A percentile compares a stretch with the other conserved stretches of the same genome.
phyloP scores from a whole-genome alignment of 495 filamentous ascomycete genomes.

The Oidiodendron maius region DNA sequence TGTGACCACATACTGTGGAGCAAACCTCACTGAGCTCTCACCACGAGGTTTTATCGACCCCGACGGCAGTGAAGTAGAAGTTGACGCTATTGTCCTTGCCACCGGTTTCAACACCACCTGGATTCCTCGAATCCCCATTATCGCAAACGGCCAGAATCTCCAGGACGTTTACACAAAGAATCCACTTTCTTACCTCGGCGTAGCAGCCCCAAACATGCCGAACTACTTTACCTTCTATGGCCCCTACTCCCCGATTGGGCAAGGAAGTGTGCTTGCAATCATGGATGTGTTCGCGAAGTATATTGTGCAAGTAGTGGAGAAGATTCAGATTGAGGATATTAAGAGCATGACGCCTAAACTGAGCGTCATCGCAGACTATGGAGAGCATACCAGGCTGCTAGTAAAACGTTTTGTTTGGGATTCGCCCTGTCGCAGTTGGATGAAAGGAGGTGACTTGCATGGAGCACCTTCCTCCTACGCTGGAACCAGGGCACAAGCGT shows the following conservation, averaged over 20 bases:
- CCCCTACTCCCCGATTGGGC: constrained; percentile 46
- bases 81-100: constrained; percentile 60
- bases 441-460: constrained; percentile 27
- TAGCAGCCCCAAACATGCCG: constrained; percentile 55
- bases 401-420: constrained; percentile 54
- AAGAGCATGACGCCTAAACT: constrained; percentile 44
- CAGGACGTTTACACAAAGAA: constrained; percentile 42
- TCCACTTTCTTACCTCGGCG: constrained; percentile 58
- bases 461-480: too few species aligned
- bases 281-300: constrained; percentile 51
- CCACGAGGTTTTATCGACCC: constrained; percentile 48
- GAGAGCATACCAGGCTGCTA: constrained; percentile 54
- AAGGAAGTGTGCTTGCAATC: constrained; percentile 45
- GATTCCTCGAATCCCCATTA: constrained; percentile 49
- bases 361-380: constrained; percentile 53
- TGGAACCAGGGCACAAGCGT: constrained; percentile 25
- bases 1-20: too few species aligned
- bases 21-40: too few species aligned
- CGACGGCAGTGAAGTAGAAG: constrained; percentile 43
- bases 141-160: constrained; percentile 43
- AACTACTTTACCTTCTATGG: too few species aligned
- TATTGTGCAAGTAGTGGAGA: constrained; percentile 55
- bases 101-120: constrained; percentile 58
- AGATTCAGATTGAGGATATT: constrained; percentile 55
- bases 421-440: constrained; percentile 14